Evolutionary conservation across 345 rosid genomes (phyloP).

Genomic region (Melastoma malabathricum): DNA sequence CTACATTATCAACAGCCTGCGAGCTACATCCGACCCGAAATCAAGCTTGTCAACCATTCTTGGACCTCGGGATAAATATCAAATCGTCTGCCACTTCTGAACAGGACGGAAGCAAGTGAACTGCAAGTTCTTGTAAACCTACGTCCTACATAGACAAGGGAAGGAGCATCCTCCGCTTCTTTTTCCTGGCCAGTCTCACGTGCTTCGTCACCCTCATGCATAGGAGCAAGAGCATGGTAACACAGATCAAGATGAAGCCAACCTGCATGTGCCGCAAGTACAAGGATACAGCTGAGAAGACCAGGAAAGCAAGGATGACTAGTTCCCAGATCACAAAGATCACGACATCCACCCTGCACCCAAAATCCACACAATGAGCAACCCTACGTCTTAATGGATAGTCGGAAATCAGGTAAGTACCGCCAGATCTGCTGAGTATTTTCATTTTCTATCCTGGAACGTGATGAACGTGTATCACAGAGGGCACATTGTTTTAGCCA

Average conservation of each 20-base stretch:
- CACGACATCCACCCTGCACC: slow-evolving; percentile 77
- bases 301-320: slow-evolving; percentile 63
- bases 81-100: no score
- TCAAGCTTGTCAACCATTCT: no score
- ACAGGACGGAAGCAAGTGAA: no score
- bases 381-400: not conserved
- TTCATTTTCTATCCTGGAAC: no score
- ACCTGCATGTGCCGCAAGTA: slow-evolving; percentile 55
- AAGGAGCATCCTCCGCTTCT: slow-evolving; percentile 89
- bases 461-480: no score
- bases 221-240: slow-evolving; percentile 49
- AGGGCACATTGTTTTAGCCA: no score
- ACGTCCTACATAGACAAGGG: slow-evolving; percentile 64
- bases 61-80: no score
- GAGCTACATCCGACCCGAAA: no score
- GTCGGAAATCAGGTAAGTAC: not conserved
- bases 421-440: no score
- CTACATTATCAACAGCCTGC: no score
- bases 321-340: slow-evolving; percentile 80
- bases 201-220: slow-evolving; percentile 82
- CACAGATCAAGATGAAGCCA: slow-evolving; percentile 51
- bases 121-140: no score
- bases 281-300: slow-evolving; percentile 77
- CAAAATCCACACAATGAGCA: not conserved
- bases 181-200: slow-evolving; percentile 60